A percentile compares a stretch with the other conserved stretches of the same genome.
These are phyloP conservation scores for Suhomyces kunorum DNA, from an alignment of 1,139 yeast species.

Conservation along the genomic window DNA sequence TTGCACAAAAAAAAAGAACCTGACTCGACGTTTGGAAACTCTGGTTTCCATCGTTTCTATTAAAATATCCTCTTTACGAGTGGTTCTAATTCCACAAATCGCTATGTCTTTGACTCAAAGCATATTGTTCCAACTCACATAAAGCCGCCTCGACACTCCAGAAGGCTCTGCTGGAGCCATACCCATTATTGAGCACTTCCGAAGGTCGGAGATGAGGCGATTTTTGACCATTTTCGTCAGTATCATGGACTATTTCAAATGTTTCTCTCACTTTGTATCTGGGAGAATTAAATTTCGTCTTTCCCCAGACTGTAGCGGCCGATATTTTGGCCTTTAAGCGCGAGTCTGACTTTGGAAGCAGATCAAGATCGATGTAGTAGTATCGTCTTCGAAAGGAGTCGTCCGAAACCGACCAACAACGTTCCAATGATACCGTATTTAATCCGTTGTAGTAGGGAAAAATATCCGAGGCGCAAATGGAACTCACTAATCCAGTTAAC, in stretches of 20 bases:
- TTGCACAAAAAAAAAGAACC: no score
- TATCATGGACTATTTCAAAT: conserved; percentile 10
- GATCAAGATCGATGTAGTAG: conserved; percentile 13
- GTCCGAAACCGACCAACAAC: conserved; percentile 38
- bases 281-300: conserved; percentile 27
- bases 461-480: conserved; percentile 9
- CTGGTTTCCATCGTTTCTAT: no score
- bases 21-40: no score
- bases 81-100: conserved; percentile 18
- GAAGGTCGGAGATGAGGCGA: conserved; percentile 5
- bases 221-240: not conserved
- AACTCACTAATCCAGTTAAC: conserved; percentile 23
- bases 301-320: conserved; percentile 23
- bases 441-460: conserved; percentile 13
- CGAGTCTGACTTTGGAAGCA: conserved; percentile 8
- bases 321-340: conserved; percentile 14
- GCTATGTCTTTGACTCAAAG: conserved; percentile 22
- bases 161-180: conserved; percentile 18
- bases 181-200: conserved; percentile 5
- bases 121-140: conserved; percentile 35
- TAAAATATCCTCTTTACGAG: no score
- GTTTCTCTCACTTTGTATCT: conserved; percentile 23
- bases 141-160: conserved; percentile 35
- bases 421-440: conserved; percentile 23
- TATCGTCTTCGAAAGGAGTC: conserved; percentile 27